These are phyloP conservation scores for Debaryomyces subglobosus DNA, from an alignment of 1,139 yeast species.

Conservation along the genomic window DNA sequence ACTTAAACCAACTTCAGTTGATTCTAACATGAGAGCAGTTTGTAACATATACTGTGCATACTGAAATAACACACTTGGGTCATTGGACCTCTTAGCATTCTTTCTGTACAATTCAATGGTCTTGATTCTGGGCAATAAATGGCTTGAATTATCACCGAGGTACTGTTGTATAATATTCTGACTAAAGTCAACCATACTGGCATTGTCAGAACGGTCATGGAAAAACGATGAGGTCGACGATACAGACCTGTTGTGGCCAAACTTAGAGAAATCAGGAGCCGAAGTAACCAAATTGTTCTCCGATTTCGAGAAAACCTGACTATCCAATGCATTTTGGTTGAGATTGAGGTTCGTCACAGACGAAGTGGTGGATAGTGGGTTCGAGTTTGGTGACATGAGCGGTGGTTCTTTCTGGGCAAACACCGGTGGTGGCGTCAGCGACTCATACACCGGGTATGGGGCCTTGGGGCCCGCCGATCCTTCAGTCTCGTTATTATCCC, in stretches of 20 bases:
- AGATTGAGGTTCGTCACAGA: conserved; percentile 43
- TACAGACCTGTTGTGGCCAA: conserved; percentile 41
- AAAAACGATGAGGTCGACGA: conserved; percentile 45
- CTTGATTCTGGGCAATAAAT: conserved; percentile 75
- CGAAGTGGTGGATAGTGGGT: conserved; percentile 40
- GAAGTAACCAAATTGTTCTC: conserved; percentile 32
- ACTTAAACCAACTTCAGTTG: conserved; percentile 16
- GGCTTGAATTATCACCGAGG: conserved; percentile 53
- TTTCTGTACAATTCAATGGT: conserved; percentile 86
- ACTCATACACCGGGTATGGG: conserved; percentile 17
- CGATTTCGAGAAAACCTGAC: conserved; percentile 26
- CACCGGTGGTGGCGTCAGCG: conserved; percentile 27
- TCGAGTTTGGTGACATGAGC: conserved; percentile 32
- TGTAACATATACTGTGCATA: conserved; percentile 91
- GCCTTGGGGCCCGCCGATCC: background rate
- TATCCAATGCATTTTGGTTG: conserved; percentile 12
- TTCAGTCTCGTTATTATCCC: background rate
- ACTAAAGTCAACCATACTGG: conserved; percentile 42
- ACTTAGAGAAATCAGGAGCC: conserved; percentile 16
- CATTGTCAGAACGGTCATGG: conserved; percentile 38
- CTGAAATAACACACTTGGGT: conserved; percentile 83
- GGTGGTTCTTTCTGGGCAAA: conserved; percentile 11
- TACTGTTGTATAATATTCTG: conserved; percentile 51
- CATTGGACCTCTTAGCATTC: conserved; percentile 83
- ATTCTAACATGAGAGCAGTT: conserved; percentile 69